Evolutionary conservation across 192 early-diverging fungal species (phyloP).

Genomic region (Rhizoclosmatium globosum): DNA sequence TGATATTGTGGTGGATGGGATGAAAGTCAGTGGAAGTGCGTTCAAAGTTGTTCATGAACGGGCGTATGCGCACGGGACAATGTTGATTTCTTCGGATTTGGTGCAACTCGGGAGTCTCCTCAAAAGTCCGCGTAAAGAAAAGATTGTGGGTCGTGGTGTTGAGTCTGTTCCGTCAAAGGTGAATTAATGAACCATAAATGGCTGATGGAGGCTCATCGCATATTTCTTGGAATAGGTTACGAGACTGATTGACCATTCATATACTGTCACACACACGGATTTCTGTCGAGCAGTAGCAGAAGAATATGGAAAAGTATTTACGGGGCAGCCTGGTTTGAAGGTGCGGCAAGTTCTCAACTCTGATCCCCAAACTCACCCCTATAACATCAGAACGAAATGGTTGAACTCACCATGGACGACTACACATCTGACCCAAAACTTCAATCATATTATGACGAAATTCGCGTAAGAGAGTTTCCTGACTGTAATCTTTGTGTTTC

Average conservation of each 20-base stretch:
- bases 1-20: constrained; percentile 85
- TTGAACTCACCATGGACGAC: constrained; percentile 36
- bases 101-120: constrained; percentile 58
- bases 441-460: constrained; percentile 47
- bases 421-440: constrained; percentile 42
- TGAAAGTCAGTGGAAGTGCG: constrained; percentile 94
- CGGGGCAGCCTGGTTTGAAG: neutral
- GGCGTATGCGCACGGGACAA: constrained; percentile 98
- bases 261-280: constrained; percentile 79
- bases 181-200: neutral
- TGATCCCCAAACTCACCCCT: no score
- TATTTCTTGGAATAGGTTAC: constrained; percentile 42
- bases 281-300: constrained; percentile 81
- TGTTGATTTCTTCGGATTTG: constrained; percentile 94
- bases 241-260: constrained; percentile 81
- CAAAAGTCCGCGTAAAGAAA: constrained; percentile 79
- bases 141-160: constrained; percentile 85
- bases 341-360: neutral
- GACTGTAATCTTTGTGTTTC: neutral
- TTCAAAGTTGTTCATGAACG: constrained; percentile 85
- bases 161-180: constrained; percentile 90
- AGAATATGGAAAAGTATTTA: constrained; percentile 64
- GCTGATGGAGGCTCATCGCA: no score
- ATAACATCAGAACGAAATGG: constrained; percentile 34
- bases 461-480: constrained; percentile 40